Percentiles rank a stretch among this genome's conserved stretches.
phyloP scores from a whole-genome alignment of 2,329 filamentous ascomycete species.

The Epichloe glyceriae region DNA sequence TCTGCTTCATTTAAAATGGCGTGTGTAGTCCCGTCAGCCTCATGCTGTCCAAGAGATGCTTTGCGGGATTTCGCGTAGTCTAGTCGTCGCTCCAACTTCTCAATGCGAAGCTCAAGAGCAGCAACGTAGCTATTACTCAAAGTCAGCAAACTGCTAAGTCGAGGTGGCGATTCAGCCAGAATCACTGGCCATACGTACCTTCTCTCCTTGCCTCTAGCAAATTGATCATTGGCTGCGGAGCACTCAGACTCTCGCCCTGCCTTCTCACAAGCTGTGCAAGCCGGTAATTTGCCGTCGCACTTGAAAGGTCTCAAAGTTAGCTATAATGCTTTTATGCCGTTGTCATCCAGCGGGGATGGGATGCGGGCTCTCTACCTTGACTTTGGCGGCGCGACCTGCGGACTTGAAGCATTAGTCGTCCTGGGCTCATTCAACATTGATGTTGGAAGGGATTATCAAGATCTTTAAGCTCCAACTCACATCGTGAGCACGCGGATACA shows the following conservation, averaged over 20 bases:
- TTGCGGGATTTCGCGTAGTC: conserved; percentile 58
- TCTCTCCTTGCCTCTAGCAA: conserved; percentile 85
- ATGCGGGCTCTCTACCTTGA: conserved; percentile 48
- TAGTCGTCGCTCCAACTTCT: conserved; percentile 72
- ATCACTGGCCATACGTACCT: conserved; percentile 39
- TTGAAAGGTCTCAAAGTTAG: conserved; percentile 17
- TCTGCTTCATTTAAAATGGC: conserved; percentile 27
- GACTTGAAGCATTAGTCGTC: not conserved
- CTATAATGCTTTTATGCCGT: not conserved
- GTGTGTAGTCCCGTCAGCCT: conserved; percentile 31
- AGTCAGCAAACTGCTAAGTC: not conserved
- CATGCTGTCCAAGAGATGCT: conserved; percentile 53
- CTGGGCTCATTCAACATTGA: not conserved
- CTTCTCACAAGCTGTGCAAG: conserved; percentile 90
- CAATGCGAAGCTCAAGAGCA: conserved; percentile 80
- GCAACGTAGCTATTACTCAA: conserved; percentile 60
- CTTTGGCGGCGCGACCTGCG: conserved; percentile 70
- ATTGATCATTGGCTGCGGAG: conserved; percentile 90
- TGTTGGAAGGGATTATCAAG: not conserved
- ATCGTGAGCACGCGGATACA: conserved; percentile 69
- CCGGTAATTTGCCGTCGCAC: conserved; percentile 92
- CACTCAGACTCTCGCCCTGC: conserved; percentile 77
- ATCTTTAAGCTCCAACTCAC: conserved; percentile 24
- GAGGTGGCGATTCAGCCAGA: not conserved
- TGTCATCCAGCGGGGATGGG: not conserved